Conservation (phyloP, 192 early-diverging fungal genomes). For the Backusella circina region DNA sequence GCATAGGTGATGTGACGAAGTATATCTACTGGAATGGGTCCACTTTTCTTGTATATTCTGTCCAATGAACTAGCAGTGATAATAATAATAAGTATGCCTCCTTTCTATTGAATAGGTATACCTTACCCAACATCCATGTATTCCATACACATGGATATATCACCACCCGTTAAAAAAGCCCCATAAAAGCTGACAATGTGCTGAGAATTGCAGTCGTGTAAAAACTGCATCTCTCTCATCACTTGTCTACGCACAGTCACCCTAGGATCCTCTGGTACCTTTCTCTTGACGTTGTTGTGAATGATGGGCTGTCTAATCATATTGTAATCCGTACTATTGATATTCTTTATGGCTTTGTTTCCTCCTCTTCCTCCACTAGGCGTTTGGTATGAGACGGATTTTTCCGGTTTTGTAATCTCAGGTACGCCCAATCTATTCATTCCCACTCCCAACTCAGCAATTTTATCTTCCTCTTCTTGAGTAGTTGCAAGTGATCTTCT, state of each 20-base stretch:
- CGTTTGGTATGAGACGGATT: constrained; percentile 8
- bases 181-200: constrained; percentile 98
- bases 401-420: constrained; percentile 1
- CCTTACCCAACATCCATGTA: constrained; percentile 87
- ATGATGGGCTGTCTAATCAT: not conserved
- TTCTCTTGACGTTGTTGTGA: not conserved
- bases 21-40: constrained; percentile 85
- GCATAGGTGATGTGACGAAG: constrained; percentile 81
- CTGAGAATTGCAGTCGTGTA: constrained; percentile 92
- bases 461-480: not conserved
- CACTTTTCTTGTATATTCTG: constrained; percentile 86
- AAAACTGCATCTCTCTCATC: constrained; percentile 90
- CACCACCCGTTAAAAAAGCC: constrained; percentile 79
- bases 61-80: constrained; percentile 68
- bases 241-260: constrained; percentile 82
- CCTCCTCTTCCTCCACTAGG: not conserved
- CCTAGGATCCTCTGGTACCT: constrained; percentile 47
- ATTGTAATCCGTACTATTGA: not conserved
- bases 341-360: not conserved
- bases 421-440: not conserved
- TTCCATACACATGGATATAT: constrained; percentile 96
- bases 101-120: not conserved
- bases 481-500: not conserved
- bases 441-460: not conserved
- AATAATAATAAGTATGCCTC: not conserved